A percentile compares a stretch with the other conserved stretches of the same genome.
Conservation (phyloP, 2,329 filamentous ascomycete species). For the Pestalotiopsis sp. region DNA sequence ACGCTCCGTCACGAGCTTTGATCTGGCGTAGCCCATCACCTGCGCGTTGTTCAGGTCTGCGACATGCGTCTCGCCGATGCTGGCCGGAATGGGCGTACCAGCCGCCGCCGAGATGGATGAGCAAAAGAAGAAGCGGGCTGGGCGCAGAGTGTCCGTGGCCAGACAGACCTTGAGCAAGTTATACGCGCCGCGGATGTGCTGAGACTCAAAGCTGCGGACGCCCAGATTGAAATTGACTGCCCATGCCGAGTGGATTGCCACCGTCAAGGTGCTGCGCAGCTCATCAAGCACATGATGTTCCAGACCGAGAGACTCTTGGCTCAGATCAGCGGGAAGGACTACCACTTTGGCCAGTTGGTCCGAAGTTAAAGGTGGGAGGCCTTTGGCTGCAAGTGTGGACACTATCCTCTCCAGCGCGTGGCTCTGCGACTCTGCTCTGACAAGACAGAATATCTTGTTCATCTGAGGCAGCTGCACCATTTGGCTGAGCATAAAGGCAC, state of each 20-base stretch:
- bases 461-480: not conserved
- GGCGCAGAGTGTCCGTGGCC: slow-evolving; percentile 30
- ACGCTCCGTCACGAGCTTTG: slow-evolving; percentile 51
- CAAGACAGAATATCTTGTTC: not conserved
- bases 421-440: not conserved
- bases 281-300: slow-evolving; percentile 24
- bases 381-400: not conserved
- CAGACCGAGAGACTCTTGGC: slow-evolving; percentile 42
- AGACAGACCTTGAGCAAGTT: slow-evolving; percentile 46
- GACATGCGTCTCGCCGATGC: slow-evolving; percentile 38
- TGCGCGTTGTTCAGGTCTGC: slow-evolving; percentile 41
- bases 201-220: slow-evolving; percentile 48
- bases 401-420: not conserved
- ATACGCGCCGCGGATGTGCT: slow-evolving; percentile 46
- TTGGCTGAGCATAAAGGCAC: slow-evolving; percentile 4
- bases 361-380: not conserved
- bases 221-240: slow-evolving; percentile 57
- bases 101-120: slow-evolving; percentile 46
- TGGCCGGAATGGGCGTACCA: slow-evolving; percentile 37
- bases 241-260: slow-evolving; percentile 54
- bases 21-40: slow-evolving; percentile 53
- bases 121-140: slow-evolving; percentile 45
- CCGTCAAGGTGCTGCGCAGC: slow-evolving; percentile 36
- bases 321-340: slow-evolving; percentile 43
- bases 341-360: slow-evolving; percentile 30